phyloP scores from a whole-genome alignment of 176 grass and related monocot species.

The Poa pratensis region DNA sequence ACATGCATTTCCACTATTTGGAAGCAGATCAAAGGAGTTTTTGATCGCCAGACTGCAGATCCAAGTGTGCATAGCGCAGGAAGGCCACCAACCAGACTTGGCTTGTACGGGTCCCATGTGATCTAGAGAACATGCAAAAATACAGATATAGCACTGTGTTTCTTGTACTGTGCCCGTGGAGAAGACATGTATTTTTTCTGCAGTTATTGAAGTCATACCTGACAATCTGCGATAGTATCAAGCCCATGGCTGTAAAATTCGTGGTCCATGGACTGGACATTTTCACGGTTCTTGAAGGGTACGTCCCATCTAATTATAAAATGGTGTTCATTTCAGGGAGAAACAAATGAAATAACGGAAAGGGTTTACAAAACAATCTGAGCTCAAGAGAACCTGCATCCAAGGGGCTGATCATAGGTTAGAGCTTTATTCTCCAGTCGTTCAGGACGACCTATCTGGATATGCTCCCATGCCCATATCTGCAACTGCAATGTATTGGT shows the following conservation, averaged over 20 bases:
- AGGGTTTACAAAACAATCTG: conserved; percentile 14
- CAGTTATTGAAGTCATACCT: conserved; percentile 42
- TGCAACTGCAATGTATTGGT: conserved; percentile 24
- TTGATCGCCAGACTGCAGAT: conserved; percentile 44
- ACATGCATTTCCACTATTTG: conserved; percentile 63
- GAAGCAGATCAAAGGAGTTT: conserved; percentile 57
- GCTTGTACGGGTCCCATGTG: conserved; percentile 55
- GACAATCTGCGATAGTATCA: conserved; percentile 47
- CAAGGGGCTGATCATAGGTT: conserved; percentile 44
- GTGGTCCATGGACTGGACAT: conserved; percentile 45
- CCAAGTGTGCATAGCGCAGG: conserved; percentile 46
- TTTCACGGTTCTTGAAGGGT: conserved; percentile 51
- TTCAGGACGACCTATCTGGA: conserved; percentile 49
- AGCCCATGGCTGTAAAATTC: conserved; percentile 55
- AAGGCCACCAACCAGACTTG: conserved; percentile 35
- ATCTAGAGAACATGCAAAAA: conserved; percentile 40
- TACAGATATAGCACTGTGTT: background rate
- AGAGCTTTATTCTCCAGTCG: conserved; percentile 44
- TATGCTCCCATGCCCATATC: conserved; percentile 66
- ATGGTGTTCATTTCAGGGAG: conserved; percentile 5
- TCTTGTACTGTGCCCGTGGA: background rate
- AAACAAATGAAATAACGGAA: background rate
- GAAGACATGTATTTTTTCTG: background rate
- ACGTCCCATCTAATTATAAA: conserved; percentile 51
- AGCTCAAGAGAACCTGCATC: conserved; percentile 55